Base-by-base conservation (phyloP, 148 eudicot species). In the Rhododendron henanense region DNA sequence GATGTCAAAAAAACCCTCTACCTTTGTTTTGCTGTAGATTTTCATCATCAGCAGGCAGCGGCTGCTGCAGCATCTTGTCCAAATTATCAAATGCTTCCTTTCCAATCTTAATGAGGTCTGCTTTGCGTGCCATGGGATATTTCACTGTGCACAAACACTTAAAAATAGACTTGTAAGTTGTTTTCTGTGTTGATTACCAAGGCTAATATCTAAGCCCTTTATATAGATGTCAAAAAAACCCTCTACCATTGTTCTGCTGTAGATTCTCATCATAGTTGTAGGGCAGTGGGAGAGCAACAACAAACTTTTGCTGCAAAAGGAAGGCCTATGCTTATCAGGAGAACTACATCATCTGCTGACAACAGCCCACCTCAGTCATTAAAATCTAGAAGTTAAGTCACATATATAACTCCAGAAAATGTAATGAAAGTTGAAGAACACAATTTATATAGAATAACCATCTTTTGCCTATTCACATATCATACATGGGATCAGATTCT, bases 191-290 rank as follows among this genome's bases (percentile, higher is more conserved):
- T 41, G 45, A 41, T 41, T 41, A 41, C 45, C 7, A 41, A 41
- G 97, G 91, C 94, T 41, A 41, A 41, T 41, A 15, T 11, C 82
- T 65, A 6, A 15, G 81, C 39, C 16, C 82, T 84, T 84, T 77
- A 47, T 84, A 77, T 55, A 77, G 86, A 31, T 39, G 44, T 5
- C 9, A 3, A 84, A 18, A 74, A 8, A 25, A 8, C 31, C 23
- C 45, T 41, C 45, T 41, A 5, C 37, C 37, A 1, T 2, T 35
- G 37, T 1, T 1, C 1, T 35, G 99, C 93, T 35, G 37, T 2
- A 35, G 37, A 35, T 35, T 35, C 1, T 35, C 37, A 35, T 35
- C 37, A 35, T 35, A 35, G 37, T 35, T 1, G 37, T 35, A 35
- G 37, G 37, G 37, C 2, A 35, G 37, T 35, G 37, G 1, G 1